These are phyloP conservation scores for Termitomyces sp. DNA, from an alignment of 768 basidiomycete genomes.

Conservation along the genomic window DNA sequence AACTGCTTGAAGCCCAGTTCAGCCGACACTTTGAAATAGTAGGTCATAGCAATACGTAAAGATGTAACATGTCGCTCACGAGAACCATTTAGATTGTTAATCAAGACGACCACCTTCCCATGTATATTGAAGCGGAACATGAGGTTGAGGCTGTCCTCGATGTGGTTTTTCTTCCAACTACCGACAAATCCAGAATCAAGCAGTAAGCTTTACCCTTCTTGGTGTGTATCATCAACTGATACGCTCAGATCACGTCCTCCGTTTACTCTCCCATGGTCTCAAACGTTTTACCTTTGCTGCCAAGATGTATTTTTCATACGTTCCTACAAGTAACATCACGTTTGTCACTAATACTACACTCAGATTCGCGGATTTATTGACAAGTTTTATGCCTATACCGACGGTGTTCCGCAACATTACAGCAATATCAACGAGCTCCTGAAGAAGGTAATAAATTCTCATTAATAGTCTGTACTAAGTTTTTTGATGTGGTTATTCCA, in stretches of 20 bases:
- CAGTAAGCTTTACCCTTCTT: constrained; percentile 34
- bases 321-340: not conserved
- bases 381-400: constrained; percentile 94
- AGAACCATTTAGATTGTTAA: constrained; percentile 57
- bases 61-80: not conserved
- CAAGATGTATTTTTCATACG: constrained; percentile 60
- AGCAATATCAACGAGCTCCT: constrained; percentile 88
- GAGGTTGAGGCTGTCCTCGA: constrained; percentile 75
- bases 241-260: constrained; percentile 56
- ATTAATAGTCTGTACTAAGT: not conserved
- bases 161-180: constrained; percentile 75
- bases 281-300: constrained; percentile 92
- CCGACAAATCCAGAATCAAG: constrained; percentile 55
- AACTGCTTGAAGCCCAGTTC: constrained; percentile 77
- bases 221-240: not conserved
- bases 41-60: not conserved
- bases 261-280: constrained; percentile 85
- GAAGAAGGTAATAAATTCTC: constrained; percentile 56
- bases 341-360: not conserved
- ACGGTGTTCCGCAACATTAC: constrained; percentile 90
- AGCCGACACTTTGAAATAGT: constrained; percentile 79
- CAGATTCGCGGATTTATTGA: constrained; percentile 60
- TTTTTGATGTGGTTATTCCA: constrained; percentile 23
- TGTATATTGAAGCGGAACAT: constrained; percentile 57
- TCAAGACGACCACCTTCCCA: constrained; percentile 86